Evolutionary conservation across 306 rosid species (phyloP).

Genomic region (Crotalaria pallida): DNA sequence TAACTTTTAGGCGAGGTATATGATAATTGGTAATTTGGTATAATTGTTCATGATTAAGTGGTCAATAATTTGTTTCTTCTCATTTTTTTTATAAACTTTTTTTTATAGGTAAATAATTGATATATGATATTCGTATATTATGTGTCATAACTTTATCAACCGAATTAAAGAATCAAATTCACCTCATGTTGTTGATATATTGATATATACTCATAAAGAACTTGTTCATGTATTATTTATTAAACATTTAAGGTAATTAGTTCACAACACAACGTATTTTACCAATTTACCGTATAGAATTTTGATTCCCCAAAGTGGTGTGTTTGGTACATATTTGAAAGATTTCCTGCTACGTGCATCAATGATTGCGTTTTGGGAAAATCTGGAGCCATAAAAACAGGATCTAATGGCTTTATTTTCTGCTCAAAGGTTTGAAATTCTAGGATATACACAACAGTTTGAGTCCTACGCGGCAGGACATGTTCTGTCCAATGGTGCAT

Average conservation of each 20-base stretch:
- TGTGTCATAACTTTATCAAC: too few species aligned
- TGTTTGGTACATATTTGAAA: slow-evolving; percentile 26
- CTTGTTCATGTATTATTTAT: too few species aligned
- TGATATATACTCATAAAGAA: too few species aligned
- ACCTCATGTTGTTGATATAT: too few species aligned
- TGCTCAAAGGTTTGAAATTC: slow-evolving; percentile 30
- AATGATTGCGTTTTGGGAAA: slow-evolving; percentile 53
- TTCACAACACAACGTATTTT: not conserved
- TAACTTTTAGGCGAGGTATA: too few species aligned
- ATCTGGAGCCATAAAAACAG: slow-evolving; percentile 16
- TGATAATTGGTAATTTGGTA: too few species aligned
- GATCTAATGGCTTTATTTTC: slow-evolving; percentile 30
- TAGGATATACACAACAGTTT: not conserved
- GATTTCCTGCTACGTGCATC: slow-evolving; percentile 20
- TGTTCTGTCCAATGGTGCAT: slow-evolving; percentile 1
- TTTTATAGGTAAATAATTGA: too few species aligned
- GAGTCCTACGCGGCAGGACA: slow-evolving; percentile 36
- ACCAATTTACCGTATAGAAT: slow-evolving; percentile 6
- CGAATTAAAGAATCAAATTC: too few species aligned
- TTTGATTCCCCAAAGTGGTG: slow-evolving; percentile 7
- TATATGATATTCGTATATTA: too few species aligned
- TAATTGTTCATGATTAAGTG: too few species aligned
- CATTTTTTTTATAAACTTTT: too few species aligned
- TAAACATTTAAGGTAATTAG: not conserved
- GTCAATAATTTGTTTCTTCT: too few species aligned